phyloP scores from a whole-genome alignment of 495 filamentous ascomycete species.

The Penicillium canariense region DNA sequence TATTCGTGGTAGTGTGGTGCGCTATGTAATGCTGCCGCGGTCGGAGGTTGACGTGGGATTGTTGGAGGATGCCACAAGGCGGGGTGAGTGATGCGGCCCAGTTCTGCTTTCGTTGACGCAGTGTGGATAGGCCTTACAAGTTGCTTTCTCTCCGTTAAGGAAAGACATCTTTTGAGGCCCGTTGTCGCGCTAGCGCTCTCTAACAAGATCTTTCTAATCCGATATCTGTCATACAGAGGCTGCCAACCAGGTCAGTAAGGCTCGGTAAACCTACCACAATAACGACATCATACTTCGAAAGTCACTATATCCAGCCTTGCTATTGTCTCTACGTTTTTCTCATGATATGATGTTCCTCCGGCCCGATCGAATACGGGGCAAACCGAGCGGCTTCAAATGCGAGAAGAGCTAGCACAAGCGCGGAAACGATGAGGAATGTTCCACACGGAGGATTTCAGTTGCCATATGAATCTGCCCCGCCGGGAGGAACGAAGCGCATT shows the following conservation, averaged over 20 bases:
- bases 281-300: constrained; percentile 14
- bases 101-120: neutral
- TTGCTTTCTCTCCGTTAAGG: neutral
- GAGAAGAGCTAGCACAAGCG: neutral
- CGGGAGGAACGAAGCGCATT: neutral
- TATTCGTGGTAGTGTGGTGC: constrained; percentile 92
- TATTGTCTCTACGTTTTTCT: constrained; percentile 19
- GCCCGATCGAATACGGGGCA: constrained; percentile 3
- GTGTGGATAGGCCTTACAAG: neutral
- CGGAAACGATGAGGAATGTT: neutral
- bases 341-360: constrained; percentile 28
- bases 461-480: neutral
- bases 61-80: constrained; percentile 91
- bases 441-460: neutral
- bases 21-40: constrained; percentile 91
- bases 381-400: neutral
- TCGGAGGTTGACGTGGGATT: constrained; percentile 83
- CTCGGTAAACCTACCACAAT: constrained; percentile 31
- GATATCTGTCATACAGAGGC: constrained; percentile 38
- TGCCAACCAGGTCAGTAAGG: constrained; percentile 52
- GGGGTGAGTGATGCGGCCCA: constrained; percentile 60
- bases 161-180: neutral
- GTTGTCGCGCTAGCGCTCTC: neutral
- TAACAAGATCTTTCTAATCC: constrained; percentile 8
- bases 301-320: constrained; percentile 14